Evolutionary conservation across 768 basidiomycete genomes (phyloP).

Genomic region (Agaricus blazei): DNA sequence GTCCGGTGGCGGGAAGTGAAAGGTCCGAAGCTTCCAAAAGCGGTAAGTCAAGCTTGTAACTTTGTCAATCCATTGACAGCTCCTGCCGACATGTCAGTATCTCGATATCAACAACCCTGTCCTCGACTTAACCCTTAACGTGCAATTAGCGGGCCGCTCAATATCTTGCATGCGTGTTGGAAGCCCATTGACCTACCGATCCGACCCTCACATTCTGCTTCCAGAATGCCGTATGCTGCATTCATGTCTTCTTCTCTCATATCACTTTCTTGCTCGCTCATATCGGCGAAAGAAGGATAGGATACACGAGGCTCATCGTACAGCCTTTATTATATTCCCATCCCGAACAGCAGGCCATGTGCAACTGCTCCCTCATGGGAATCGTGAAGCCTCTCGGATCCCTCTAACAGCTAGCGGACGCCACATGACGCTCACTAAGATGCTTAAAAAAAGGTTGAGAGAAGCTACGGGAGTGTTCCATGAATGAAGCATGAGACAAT

Average conservation of each 20-base stretch:
- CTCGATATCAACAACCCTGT: not conserved
- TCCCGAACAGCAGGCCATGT: conserved; percentile 5
- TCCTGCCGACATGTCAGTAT: no score
- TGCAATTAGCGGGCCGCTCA: not conserved
- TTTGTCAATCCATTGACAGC: not conserved
- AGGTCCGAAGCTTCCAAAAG: conserved; percentile 3
- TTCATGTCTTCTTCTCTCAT: conserved; percentile 7
- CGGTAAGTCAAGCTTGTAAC: not conserved
- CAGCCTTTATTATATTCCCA: not conserved
- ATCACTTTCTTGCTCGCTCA: not conserved
- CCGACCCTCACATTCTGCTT: not conserved
- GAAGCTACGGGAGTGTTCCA: not conserved
- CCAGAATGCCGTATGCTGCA: not conserved
- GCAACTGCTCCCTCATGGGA: not conserved
- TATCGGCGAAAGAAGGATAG: not conserved
- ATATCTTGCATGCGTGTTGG: not conserved
- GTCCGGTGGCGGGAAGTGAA: conserved; percentile 4
- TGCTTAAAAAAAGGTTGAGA: not conserved
- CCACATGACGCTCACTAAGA: not conserved
- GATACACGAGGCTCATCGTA: not conserved
- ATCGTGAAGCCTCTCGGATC: not conserved
- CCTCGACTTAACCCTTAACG: not conserved
- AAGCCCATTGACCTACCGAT: not conserved
- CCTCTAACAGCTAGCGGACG: not conserved
- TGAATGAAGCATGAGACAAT: conserved; percentile 1